phyloP scores from a whole-genome alignment of 2,329 filamentous ascomycete species.

The Colletotrichum theobromicola region DNA sequence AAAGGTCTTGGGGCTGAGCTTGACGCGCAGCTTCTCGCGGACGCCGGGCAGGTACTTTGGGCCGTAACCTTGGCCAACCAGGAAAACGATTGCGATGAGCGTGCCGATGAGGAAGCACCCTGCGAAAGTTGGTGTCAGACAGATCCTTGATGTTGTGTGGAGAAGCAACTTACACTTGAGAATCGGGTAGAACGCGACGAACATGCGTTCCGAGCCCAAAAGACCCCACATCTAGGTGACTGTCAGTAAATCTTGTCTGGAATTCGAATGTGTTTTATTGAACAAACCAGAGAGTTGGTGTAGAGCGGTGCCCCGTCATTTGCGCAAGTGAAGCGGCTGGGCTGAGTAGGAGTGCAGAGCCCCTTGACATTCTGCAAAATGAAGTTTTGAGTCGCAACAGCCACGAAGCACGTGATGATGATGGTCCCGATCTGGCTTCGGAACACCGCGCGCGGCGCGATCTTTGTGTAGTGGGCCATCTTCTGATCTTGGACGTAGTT shows the following conservation, averaged over 20 bases:
- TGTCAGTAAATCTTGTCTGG: neutral
- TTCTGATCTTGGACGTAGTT: constrained; percentile 41
- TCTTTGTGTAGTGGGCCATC: constrained; percentile 37
- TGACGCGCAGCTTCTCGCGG: constrained; percentile 32
- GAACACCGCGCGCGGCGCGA: constrained; percentile 38
- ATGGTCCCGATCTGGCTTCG: constrained; percentile 49
- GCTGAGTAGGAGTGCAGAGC: constrained; percentile 32
- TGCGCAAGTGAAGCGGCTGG: constrained; percentile 37
- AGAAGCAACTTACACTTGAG: constrained; percentile 34
- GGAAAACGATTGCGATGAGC: constrained; percentile 39
- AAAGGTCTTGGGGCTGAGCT: constrained; percentile 35
- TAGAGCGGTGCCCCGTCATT: constrained; percentile 33
- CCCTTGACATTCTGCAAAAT: constrained; percentile 42
- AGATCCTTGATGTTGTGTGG: rapidly evolving
- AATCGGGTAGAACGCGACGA: constrained; percentile 45
- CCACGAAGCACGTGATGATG: constrained; percentile 41
- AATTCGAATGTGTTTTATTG: neutral
- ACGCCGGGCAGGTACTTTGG: constrained; percentile 39
- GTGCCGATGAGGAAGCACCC: constrained; percentile 48
- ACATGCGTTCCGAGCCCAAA: constrained; percentile 37
- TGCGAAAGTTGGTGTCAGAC: rapidly evolving
- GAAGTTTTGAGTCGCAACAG: constrained; percentile 46
- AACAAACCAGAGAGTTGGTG: constrained; percentile 26
- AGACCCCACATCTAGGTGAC: constrained; percentile 30
- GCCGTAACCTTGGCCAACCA: constrained; percentile 36